Evolutionary conservation across 2,329 filamentous ascomycete species (phyloP).

Genomic region (Xylaria sp.): DNA sequence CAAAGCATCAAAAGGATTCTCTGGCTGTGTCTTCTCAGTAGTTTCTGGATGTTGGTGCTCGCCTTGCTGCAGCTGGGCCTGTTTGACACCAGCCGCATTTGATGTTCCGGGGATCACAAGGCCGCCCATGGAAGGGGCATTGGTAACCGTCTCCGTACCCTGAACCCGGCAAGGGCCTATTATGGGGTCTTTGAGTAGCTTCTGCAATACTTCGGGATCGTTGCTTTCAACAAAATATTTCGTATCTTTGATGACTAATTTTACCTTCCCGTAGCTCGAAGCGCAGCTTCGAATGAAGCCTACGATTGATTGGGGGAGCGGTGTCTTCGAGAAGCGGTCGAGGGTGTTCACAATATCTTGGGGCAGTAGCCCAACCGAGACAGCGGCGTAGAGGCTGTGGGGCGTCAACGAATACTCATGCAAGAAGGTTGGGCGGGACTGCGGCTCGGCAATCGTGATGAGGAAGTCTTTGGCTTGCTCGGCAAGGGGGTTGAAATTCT

Average conservation of each 20-base stretch:
- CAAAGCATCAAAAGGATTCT: slow-evolving; percentile 75
- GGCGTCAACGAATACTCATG: slow-evolving; percentile 94
- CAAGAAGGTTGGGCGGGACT: slow-evolving; percentile 87
- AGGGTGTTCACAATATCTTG: slow-evolving; percentile 90
- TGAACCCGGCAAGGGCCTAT: slow-evolving; percentile 85
- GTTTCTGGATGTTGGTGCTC: slow-evolving; percentile 57
- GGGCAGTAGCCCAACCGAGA: slow-evolving; percentile 91
- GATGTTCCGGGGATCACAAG: slow-evolving; percentile 95
- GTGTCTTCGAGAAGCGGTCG: slow-evolving; percentile 88
- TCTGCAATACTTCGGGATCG: slow-evolving; percentile 86
- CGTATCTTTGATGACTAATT: slow-evolving; percentile 93
- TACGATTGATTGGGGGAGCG: slow-evolving; percentile 81
- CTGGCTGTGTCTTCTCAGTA: slow-evolving; percentile 65
- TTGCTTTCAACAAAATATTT: slow-evolving; percentile 94
- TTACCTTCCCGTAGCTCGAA: slow-evolving; percentile 93
- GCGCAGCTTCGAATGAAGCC: slow-evolving; percentile 83
- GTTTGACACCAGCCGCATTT: slow-evolving; percentile 86
- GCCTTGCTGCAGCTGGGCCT: slow-evolving; percentile 63
- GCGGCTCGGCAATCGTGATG: slow-evolving; percentile 93
- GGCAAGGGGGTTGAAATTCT: slow-evolving; percentile 91
- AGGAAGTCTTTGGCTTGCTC: slow-evolving; percentile 92
- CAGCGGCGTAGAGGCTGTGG: slow-evolving; percentile 93
- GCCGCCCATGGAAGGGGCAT: slow-evolving; percentile 85
- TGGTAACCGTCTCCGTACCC: slow-evolving; percentile 75
- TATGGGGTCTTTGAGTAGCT: slow-evolving; percentile 82